Evolutionary conservation across 768 basidiomycete species (phyloP), one percentile per base, ranked within the genome.

Genomic region (Phlebiopsis gigantea): DNA sequence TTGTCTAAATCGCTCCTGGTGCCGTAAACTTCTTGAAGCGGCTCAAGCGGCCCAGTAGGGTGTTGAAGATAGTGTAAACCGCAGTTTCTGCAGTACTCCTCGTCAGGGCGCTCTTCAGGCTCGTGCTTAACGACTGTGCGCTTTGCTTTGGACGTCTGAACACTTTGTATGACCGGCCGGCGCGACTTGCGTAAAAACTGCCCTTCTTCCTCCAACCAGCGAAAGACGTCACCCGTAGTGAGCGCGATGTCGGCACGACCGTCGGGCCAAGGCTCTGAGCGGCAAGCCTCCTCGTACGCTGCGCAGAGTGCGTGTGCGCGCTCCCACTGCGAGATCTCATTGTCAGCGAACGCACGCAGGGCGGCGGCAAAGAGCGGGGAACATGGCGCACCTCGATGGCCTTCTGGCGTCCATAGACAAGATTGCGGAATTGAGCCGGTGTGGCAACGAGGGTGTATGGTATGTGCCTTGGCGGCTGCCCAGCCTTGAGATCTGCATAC

Each of bases 351-450:
- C 47, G 34, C 46, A 34, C 50, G 19, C 34, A 14, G 39, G 9
- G 31, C 15, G 8, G 19, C 41, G 62, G n/a, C n/a, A n/a, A n/a
- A n/a, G n/a, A n/a, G n/a, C n/a, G n/a, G n/a, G n/a, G n/a, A n/a
- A n/a, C n/a, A n/a, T n/a, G n/a, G n/a, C 75, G 34, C 28, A 78
- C 78, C 69, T 79, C 79, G 3, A 80, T 70, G 1, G 78, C 77
- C 61, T 79, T 79, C 43, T 76, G 71, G 42, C 76, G 74, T 29
- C 78, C 78, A 46, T 69, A 68, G 4, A 73, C 63, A 21, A 80
- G 64, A 14, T 62, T 61, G 5, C 68, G 63, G 5, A 78, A 64
- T 3, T 75, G 73, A 8, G 65, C 61, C 1, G 71, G 70, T 6
- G 63, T 68, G 12, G 72, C 52, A 4, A 70, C 72, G 34, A 77